A percentile compares a stretch with the other conserved stretches of the same genome.
Conservation (phyloP, 257 asterid species). For the Nicotiana noctiflora region DNA sequence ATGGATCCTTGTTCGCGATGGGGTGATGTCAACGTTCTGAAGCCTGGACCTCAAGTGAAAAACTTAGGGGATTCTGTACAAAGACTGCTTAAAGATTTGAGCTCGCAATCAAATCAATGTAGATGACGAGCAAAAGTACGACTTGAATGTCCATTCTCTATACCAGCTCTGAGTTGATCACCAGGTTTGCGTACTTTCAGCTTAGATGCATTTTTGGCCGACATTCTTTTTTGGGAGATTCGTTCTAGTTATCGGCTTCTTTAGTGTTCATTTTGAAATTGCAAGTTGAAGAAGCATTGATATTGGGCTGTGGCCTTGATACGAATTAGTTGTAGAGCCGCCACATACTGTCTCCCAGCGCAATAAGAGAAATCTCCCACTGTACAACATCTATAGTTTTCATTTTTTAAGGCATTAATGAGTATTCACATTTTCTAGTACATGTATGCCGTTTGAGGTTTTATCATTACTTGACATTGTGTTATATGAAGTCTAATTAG, state of each 20-base stretch:
- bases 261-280: conserved; percentile 21
- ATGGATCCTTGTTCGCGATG: conserved; percentile 84
- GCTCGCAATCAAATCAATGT: conserved; percentile 51
- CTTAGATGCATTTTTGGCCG: conserved; percentile 25
- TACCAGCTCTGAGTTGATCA: not conserved
- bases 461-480: not conserved
- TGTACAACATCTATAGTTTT: conserved; percentile 1
- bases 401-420: not conserved
- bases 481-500: not conserved
- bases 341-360: conserved; percentile 10
- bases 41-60: conserved; percentile 60
- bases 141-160: not conserved
- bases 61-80: conserved; percentile 40
- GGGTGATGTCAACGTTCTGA: conserved; percentile 73
- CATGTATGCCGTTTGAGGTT: not conserved
- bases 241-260: conserved; percentile 22
- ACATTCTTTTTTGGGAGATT: conserved; percentile 30
- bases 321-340: conserved; percentile 3
- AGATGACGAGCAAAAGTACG: conserved; percentile 25
- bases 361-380: conserved; percentile 14
- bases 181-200: conserved; percentile 2
- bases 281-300: conserved; percentile 21
- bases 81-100: conserved; percentile 43
- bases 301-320: not conserved
- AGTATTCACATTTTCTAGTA: not conserved